Conservation (phyloP, 305 asterid genomes). For the Fraxinus floribunda region DNA sequence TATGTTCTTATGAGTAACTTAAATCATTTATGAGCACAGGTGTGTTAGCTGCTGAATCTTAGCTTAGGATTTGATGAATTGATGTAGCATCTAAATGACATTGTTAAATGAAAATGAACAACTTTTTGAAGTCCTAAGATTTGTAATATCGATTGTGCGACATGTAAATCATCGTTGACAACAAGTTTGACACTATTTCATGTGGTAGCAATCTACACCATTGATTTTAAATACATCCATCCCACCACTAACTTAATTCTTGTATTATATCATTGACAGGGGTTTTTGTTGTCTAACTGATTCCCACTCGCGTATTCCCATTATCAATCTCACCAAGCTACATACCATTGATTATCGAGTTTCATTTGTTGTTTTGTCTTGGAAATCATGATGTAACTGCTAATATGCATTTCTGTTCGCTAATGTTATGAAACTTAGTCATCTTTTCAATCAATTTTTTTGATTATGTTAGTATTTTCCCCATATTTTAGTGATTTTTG, state of each 20-base stretch:
- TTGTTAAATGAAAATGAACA: neutral
- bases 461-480: neutral
- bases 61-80: neutral
- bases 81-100: neutral
- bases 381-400: neutral
- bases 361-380: neutral
- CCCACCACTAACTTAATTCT: no score
- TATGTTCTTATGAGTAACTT: neutral
- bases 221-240: no score
- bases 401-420: neutral
- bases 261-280: neutral
- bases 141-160: neutral
- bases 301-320: neutral
- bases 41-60: neutral
- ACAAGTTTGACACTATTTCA: no score
- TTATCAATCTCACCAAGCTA: neutral
- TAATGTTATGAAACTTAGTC: neutral
- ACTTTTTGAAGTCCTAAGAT: neutral
- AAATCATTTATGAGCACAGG: neutral
- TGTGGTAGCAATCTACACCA: no score
- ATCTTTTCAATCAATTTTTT: neutral
- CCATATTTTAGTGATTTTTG: neutral
- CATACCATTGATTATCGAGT: neutral
- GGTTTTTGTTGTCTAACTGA: neutral
- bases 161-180: no score